Base-by-base conservation (phyloP, 2,329 filamentous ascomycete genomes). In the Madurella fahalii region DNA sequence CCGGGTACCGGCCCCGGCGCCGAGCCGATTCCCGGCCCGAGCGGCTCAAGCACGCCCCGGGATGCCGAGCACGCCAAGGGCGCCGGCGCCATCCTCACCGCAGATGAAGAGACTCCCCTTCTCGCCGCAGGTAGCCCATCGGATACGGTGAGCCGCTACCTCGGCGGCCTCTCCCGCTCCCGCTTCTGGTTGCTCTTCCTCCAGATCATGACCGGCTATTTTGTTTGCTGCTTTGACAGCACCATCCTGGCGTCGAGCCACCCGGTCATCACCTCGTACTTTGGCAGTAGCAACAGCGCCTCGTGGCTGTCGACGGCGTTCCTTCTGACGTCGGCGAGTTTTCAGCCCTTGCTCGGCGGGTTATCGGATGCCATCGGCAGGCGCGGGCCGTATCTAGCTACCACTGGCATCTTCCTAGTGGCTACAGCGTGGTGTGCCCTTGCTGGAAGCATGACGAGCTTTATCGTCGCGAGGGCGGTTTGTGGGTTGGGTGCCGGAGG, bases 301-400 rank as follows among this genome's bases (percentile, higher is more conserved):
- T 90, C 88, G 2, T 94, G 89, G 89, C 76, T 93, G 4, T 90
- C 87, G 1, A 93, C 89, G 0, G 83, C 87, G 0, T 93, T 91
- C 60, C 71, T 93, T 37, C 76, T 94, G 39, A 90, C 89, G 0
- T 88, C 83, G 4, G 91, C 88, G 1, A 83, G 85, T 20, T 86
- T 90, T 54, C 86, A 91, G 69, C 88, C 89, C 0, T 72, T 93
- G 1, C 81, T 89, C 59, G 89, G 87, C 2, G 80, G 89, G 2
- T 68, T 91, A 1, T 90, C 87, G 1, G 89, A 93, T 69, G 84
- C 85, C 0, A 72, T 91, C 55, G 88, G 89, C 11, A 76, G 88
- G 43, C 87, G 85, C 56, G 72, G 76, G 16, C 77, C 86, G 1
- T 90, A 89, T 63, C 71, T 91, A 11, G 77, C 78, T 11, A 80